phyloP scores from a whole-genome alignment of 1,284 basidiomycete genomes.

The Irpex sp. region DNA sequence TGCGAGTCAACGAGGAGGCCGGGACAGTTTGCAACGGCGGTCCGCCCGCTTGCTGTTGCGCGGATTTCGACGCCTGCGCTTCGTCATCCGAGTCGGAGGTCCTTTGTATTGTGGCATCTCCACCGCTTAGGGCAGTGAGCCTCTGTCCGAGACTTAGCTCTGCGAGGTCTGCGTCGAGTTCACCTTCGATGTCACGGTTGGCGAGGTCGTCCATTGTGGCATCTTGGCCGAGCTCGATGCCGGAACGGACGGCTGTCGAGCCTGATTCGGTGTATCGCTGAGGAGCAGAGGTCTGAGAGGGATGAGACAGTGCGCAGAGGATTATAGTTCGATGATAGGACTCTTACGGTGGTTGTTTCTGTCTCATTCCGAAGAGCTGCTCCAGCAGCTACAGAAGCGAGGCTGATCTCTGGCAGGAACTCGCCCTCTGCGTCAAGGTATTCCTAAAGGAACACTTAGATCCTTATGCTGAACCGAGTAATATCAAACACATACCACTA shows the following conservation, averaged over 20 bases:
- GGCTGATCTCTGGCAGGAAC: constrained; percentile 51
- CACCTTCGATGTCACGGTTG: constrained; percentile 54
- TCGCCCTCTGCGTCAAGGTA: constrained; percentile 55
- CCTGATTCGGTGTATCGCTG: constrained; percentile 66
- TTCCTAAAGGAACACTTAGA: constrained; percentile 30
- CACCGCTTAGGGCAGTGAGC: constrained; percentile 56
- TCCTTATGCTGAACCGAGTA: background rate
- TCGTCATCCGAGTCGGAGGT: constrained; percentile 45
- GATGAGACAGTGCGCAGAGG: background rate
- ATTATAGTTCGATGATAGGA: background rate
- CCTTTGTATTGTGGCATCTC: constrained; percentile 21
- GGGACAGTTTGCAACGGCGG: constrained; percentile 53
- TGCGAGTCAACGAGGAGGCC: constrained; percentile 88
- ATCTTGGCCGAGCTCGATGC: constrained; percentile 58
- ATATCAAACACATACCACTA: constrained; percentile 45
- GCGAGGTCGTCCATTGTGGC: constrained; percentile 51
- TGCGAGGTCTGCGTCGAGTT: constrained; percentile 80
- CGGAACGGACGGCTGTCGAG: constrained; percentile 59
- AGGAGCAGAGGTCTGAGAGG: constrained; percentile 36
- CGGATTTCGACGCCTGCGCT: constrained; percentile 22
- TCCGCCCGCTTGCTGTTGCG: constrained; percentile 28
- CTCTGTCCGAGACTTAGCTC: constrained; percentile 89
- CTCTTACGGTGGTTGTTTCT: constrained; percentile 13
- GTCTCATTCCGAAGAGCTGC: constrained; percentile 28
- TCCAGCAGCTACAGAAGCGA: constrained; percentile 44